A percentile compares a stretch with the other conserved stretches of the same genome.
phyloP scores from a whole-genome alignment of 345 rosid genomes.

The Lepidium aucheri region DNA sequence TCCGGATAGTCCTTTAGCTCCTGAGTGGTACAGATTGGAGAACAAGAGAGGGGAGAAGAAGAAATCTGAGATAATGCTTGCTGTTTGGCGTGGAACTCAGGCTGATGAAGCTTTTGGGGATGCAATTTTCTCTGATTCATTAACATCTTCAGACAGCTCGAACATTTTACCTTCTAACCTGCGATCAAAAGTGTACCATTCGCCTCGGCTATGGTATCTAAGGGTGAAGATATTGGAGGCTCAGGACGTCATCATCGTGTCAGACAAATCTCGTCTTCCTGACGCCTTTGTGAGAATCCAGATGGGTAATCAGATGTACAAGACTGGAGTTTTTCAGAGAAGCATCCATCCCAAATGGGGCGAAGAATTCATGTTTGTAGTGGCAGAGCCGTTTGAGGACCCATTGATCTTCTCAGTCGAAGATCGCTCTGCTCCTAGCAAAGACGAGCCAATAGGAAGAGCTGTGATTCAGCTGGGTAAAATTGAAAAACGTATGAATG shows the following conservation, averaged over 20 bases:
- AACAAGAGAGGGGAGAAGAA: slow-evolving; percentile 46
- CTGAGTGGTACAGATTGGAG: slow-evolving; percentile 87
- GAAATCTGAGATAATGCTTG: slow-evolving; percentile 85
- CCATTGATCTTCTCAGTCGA: slow-evolving; percentile 35
- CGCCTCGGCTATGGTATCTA: slow-evolving; percentile 89
- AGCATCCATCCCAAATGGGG: slow-evolving; percentile 64
- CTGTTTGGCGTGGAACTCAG: slow-evolving; percentile 97
- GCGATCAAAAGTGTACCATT: slow-evolving; percentile 84
- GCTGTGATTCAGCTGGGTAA: slow-evolving; percentile 26
- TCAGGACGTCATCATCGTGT: slow-evolving; percentile 60
- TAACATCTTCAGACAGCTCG: slow-evolving; percentile 39
- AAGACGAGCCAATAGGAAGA: slow-evolving; percentile 37
- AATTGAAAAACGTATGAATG: slow-evolving; percentile 27
- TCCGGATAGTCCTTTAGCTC: slow-evolving; percentile 92
- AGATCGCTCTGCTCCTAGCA: slow-evolving; percentile 29
- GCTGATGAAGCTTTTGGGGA: slow-evolving; percentile 93
- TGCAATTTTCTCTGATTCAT: slow-evolving; percentile 76
- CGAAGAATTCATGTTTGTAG: slow-evolving; percentile 82
- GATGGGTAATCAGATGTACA: slow-evolving; percentile 55
- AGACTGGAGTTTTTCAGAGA: slow-evolving; percentile 48
- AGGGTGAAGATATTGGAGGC: slow-evolving; percentile 79
- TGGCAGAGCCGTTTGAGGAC: slow-evolving; percentile 54
- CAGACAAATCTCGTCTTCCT: slow-evolving; percentile 52
- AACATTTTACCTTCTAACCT: slow-evolving; percentile 38
- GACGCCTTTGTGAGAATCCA: slow-evolving; percentile 63